These are phyloP conservation scores for Pseudognaphalium luteoalbum DNA, from an alignment of 129 eudicot genomes.

Conservation along the genomic window DNA sequence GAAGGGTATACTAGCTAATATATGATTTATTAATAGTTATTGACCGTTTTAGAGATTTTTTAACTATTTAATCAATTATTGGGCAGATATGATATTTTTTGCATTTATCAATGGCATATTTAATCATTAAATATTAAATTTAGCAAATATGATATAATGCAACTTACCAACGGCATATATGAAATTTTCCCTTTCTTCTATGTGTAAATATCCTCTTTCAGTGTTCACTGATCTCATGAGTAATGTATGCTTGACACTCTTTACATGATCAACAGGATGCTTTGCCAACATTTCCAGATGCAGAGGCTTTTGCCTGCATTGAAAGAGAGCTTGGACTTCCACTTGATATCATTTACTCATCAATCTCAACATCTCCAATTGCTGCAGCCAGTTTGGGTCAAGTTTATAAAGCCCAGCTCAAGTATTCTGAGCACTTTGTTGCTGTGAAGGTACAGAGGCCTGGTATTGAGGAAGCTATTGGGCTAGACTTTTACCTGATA, in stretches of 20 bases:
- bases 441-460: slow-evolving; percentile 99
- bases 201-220: neutral
- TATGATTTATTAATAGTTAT: too few species aligned
- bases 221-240: slow-evolving; percentile 5
- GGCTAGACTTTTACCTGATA: slow-evolving; percentile 84
- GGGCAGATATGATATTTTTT: too few species aligned
- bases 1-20: too few species aligned
- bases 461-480: slow-evolving; percentile 93
- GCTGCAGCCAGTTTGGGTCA: slow-evolving; percentile 99
- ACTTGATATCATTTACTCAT: slow-evolving; percentile 77
- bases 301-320: slow-evolving; percentile 84
- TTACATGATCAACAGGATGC: slow-evolving; percentile 61
- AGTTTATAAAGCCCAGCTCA: slow-evolving; percentile 90
- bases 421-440: slow-evolving; percentile 75
- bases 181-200: too few species aligned
- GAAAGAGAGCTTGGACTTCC: slow-evolving; percentile 83
- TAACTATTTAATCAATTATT: too few species aligned
- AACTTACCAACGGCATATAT: too few species aligned
- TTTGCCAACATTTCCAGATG: slow-evolving; percentile 93
- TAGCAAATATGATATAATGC: too few species aligned
- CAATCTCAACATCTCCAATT: slow-evolving; percentile 84
- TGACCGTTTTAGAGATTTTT: too few species aligned
- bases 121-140: too few species aligned
- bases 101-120: too few species aligned
- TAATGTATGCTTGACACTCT: slow-evolving; percentile 10